These are phyloP conservation scores for Ploettnerulaceae sp. DNA, from an alignment of 2,329 filamentous ascomycete genomes.

Conservation along the genomic window DNA sequence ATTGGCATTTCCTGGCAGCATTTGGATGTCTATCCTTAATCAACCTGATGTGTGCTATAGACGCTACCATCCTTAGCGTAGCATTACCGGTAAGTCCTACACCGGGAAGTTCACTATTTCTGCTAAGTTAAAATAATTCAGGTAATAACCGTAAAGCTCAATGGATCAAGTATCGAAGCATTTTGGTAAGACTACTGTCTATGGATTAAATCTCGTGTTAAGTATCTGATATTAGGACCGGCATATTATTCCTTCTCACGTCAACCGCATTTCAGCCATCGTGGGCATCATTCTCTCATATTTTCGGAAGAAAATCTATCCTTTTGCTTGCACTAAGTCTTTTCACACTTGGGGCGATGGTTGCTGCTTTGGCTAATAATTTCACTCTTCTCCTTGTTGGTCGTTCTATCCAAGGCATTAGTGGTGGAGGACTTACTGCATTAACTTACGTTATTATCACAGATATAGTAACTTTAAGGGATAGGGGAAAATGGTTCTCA, in stretches of 20 bases:
- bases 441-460: slow-evolving; percentile 8
- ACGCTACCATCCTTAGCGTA: neutral
- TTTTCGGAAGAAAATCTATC: slow-evolving; percentile 37
- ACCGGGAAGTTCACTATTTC: neutral
- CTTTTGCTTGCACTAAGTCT: slow-evolving; percentile 27
- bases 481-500: slow-evolving; percentile 30
- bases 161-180: neutral
- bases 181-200: neutral
- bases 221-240: neutral
- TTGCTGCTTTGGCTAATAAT: slow-evolving; percentile 35
- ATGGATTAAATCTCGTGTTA: neutral
- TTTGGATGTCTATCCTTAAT: neutral
- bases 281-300: slow-evolving; percentile 35
- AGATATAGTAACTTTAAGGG: slow-evolving; percentile 7
- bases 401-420: slow-evolving; percentile 5
- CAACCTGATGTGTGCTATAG: neutral
- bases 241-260: neutral
- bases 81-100: neutral
- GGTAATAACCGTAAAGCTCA: neutral
- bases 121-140: neutral
- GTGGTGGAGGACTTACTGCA: slow-evolving; percentile 5
- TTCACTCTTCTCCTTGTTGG: slow-evolving; percentile 30
- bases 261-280: neutral
- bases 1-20: neutral
- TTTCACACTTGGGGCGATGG: slow-evolving; percentile 37